Base-by-base conservation (phyloP, 371 early-diverging fungal species). In the Mortierella sp. region DNA sequence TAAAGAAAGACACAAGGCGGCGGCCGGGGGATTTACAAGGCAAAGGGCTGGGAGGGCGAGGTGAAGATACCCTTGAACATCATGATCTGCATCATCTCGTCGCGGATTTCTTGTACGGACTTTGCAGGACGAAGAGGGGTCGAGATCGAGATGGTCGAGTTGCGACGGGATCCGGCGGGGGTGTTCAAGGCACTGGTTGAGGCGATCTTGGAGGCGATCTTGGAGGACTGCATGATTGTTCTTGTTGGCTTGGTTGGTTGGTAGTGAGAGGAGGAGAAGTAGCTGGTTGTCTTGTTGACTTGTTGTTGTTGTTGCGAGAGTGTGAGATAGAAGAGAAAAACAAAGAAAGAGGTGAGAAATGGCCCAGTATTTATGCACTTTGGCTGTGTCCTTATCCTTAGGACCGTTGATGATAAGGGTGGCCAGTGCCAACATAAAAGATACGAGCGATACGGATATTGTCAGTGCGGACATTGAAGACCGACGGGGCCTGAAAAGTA, bases 21-120 rank as follows among this genome's bases (percentile, higher is more conserved):
- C 11, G 22, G 40, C 52, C 31, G 1, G 10, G 52, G 14, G n/a
- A n/a, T n/a, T 74, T 71, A 76, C 73, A 80, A 68, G 37, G 45
- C 70, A 39, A 80, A 80, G 45, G 80, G 80, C 66, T 80, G 72
- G 16, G 76, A 76, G 43, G 76, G 76, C 44, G 64, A 53, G 40
- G 69, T 68, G 69, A 50, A 40, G 66, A 80, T 80, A 26, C 64
- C 53, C 70, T 76, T 80, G 71, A 58, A 44, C 76, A 76, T 68
- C 39, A 44, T 65, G 52, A 76, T 76, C 37, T 52, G 52, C 80
- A 80, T 80, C 73, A 80, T 52, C 61, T 72, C 80, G 26, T 80
- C 76, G 11, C 76, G 68, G 63, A 80, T 80, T 37, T 75, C 68
- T 50, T 79, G 71, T 24, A 55, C 48, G 19, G 40, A 40, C 24